Evolutionary conservation across 139 green algal species (phyloP).

Genomic region (Astrephomene gubernaculifera): DNA sequence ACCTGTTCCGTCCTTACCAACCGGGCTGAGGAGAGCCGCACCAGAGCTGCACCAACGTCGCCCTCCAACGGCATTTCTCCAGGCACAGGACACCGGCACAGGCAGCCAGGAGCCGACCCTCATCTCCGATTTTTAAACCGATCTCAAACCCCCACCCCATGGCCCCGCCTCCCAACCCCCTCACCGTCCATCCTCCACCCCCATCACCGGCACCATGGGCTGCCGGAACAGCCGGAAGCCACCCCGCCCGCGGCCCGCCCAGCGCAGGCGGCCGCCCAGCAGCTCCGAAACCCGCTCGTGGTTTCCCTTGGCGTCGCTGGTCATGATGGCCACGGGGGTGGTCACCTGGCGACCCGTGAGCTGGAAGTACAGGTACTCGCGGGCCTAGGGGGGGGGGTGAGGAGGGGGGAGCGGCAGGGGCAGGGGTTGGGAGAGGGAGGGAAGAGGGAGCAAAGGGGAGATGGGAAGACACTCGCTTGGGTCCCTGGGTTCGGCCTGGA

Average conservation of each 20-base stretch:
- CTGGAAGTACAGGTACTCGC: constrained; percentile 95
- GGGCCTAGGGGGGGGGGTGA: constrained; percentile 62
- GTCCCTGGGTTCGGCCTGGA: no score
- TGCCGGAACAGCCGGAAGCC: constrained; percentile 91
- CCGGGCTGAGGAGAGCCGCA: no score
- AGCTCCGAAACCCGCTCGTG: constrained; percentile 80
- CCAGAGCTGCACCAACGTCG: no score
- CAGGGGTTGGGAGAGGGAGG: neutral
- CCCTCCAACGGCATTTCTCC: no score
- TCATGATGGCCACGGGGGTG: constrained; percentile 98
- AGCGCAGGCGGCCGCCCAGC: constrained; percentile 72
- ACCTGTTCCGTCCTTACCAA: no score
- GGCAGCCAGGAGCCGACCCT: no score
- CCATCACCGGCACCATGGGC: constrained; percentile 94
- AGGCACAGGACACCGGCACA: no score
- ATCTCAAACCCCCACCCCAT: neutral
- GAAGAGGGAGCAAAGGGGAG: neutral
- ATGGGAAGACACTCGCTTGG: no score
- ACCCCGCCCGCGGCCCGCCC: constrained; percentile 85
- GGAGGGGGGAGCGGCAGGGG: neutral
- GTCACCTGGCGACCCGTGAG: constrained; percentile 82
- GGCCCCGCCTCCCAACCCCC: neutral
- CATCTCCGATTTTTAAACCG: no score
- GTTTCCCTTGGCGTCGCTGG: constrained; percentile 96
- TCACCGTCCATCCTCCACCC: constrained; percentile 80